Conservation (phyloP, 2,329 filamentous ascomycete species). For the Colletotrichum chlorophyti region DNA sequence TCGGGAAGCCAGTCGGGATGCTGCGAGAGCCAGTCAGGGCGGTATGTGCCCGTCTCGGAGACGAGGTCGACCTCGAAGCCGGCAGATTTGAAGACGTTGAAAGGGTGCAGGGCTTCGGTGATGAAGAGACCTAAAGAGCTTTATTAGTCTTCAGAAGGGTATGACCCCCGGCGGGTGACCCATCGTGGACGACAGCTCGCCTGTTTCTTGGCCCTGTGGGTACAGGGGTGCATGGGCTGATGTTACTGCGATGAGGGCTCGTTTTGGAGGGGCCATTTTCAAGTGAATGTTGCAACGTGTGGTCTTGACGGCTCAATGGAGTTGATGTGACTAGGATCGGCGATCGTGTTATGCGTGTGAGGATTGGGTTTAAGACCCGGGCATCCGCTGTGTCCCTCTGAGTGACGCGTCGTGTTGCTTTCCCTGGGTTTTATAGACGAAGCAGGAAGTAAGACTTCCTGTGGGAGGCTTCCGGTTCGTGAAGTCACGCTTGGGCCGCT, state of each 20-base stretch:
- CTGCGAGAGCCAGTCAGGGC: slow-evolving; percentile 50
- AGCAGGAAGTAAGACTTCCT: too few species aligned
- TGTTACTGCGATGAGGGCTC: slow-evolving; percentile 49
- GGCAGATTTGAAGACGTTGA: slow-evolving; percentile 49
- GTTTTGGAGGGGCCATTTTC: slow-evolving; percentile 40
- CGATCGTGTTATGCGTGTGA: neutral
- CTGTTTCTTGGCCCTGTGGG: slow-evolving; percentile 41
- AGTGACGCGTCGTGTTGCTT: too few species aligned
- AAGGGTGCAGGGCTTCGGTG: slow-evolving; percentile 55
- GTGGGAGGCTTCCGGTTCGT: neutral
- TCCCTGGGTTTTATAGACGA: neutral
- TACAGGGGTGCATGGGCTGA: slow-evolving; percentile 48
- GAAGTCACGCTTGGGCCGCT: neutral
- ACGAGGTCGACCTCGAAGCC: slow-evolving; percentile 55
- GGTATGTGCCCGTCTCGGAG: slow-evolving; percentile 52
- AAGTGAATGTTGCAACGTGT: too few species aligned
- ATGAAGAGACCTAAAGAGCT: slow-evolving; percentile 55
- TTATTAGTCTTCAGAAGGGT: too few species aligned
- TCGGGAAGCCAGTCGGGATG: slow-evolving; percentile 49
- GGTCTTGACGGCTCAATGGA: too few species aligned
- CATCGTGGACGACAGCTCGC: neutral
- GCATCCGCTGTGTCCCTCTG: too few species aligned
- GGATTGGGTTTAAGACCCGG: neutral
- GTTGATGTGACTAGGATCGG: neutral
- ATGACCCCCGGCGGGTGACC: slow-evolving; percentile 35